Base-by-base conservation (phyloP, 768 basidiomycete genomes). In the Exidia glandulosa region DNA sequence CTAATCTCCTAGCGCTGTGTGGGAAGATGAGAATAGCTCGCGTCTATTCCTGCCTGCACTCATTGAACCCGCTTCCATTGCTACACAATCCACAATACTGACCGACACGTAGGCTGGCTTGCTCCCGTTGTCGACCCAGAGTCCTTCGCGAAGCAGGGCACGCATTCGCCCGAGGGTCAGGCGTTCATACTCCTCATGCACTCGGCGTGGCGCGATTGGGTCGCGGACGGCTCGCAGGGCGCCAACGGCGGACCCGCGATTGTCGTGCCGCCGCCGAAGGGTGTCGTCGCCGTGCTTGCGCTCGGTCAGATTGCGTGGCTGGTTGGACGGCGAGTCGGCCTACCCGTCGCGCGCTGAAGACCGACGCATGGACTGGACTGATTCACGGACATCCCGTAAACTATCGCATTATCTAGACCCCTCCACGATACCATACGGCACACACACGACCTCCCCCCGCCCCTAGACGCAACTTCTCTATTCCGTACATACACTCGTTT, bases 141-240 rank as follows among this genome's bases (percentile, higher is more conserved):
- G 58, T 68, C 74, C 2, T 84, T 77, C 65, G 73, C 74, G 0
- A 12, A 62, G 1, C 60, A 79, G 61, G 85, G 87, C 0, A 60
- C 70, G 0, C 25, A 81, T 23, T 88, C 86, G 61, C 81, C 91
- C 2, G 92, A 94, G 69, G 84, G 78, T 0, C 79, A 94, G 72
- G 88, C 87, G 6, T 94, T 94, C 69, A 81, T 88, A 12, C 69
- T 94, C 4, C 77, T 84, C 66, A 76, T 93, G 72, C 77, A 90
- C 60, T 80, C 88, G 0, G 87, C 87, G 3, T 88, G 84, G 77
- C 74, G 77, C 48, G 90, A 91, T 63, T 92, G 90, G 88, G 76
- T 79, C 1, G 74, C 71, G 0, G 77, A 68, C 31, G 86, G 87
- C 0, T 72, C 78, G 3, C 71, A 74, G 30, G 84, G 85, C 6